phyloP scores from a whole-genome alignment of 208 protist genomes.

The Trichomonas vaginalis region DNA sequence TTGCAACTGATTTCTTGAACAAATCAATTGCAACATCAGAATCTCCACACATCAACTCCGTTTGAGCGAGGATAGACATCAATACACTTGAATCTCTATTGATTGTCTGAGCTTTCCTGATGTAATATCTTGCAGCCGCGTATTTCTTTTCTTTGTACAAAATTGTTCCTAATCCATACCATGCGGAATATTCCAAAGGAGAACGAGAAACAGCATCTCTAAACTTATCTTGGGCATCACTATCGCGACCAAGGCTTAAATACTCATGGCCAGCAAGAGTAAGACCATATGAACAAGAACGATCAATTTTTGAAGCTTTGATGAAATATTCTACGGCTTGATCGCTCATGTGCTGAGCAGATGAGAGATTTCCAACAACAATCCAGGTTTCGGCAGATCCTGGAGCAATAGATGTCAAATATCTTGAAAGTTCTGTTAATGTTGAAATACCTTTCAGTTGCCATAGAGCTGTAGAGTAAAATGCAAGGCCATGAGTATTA shows the following conservation, averaged over 20 bases:
- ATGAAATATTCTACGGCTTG: neutral
- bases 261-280: neutral
- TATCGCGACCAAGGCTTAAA: neutral
- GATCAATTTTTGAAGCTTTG: neutral
- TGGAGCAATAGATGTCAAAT: neutral
- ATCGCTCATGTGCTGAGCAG: neutral
- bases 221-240: neutral
- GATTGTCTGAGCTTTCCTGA: neutral
- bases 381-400: neutral
- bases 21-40: neutral
- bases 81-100: neutral
- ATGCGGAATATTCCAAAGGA: neutral
- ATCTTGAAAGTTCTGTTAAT: neutral
- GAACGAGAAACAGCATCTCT: neutral
- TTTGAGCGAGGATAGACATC: neutral
- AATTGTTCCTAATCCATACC: neutral
- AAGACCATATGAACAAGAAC: neutral
- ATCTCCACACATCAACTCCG: neutral
- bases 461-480: neutral
- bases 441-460: neutral
- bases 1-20: neutral
- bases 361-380: neutral
- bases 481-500: neutral
- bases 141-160: neutral
- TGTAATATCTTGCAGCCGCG: neutral